Base-by-base conservation (phyloP, 1,284 basidiomycete species). In the Cerioporus squamosus region DNA sequence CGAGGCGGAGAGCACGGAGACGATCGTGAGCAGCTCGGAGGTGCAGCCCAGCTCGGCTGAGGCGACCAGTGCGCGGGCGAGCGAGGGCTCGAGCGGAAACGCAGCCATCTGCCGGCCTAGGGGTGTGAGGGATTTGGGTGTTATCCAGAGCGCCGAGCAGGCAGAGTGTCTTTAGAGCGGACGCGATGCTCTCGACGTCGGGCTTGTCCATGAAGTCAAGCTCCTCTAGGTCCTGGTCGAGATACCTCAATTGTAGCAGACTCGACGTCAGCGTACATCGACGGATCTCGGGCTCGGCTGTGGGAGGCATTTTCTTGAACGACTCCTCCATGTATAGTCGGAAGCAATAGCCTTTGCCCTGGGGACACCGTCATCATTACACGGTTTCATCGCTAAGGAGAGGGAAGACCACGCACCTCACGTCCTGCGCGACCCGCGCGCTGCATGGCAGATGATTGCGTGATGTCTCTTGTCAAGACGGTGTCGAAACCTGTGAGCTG, bases 371-470 rank as follows among this genome's bases (percentile, higher is more conserved):
- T 24, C 22, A 43, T 20, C 15, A 31, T 46, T 47, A 14, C 36
- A 31, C 8, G 10, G 2, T 26, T n/a, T 17, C 36, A 14, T 26
- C n/a, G n/a, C n/a, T n/a, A n/a, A 20, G 8, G 10, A 26, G 1
- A 17, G 17, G n/a, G 22, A 10, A 29, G 29, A 44, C 5, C 5
- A 57, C 53, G 20, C 44, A 91, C 87, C 78, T 98, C 93, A 68
- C 97, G 90, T 65, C 97, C 94, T 0, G 94, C 93, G 67, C 97
- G 88, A 74, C 96, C 94, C 36, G 95, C 85, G 44, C 95, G 79
- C 67, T 93, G 90, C 82, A 89, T 87, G 10, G 94, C 91, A 29
- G 94, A 91, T 0, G 94, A 94, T 73, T 94, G 89, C n/a, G 91
- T 93, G 63, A 97, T 92, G 47, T 90, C 85, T 70, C 85, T 84